Base-by-base conservation (phyloP, 805 yeast species). In the Yarrowia osloensis region DNA sequence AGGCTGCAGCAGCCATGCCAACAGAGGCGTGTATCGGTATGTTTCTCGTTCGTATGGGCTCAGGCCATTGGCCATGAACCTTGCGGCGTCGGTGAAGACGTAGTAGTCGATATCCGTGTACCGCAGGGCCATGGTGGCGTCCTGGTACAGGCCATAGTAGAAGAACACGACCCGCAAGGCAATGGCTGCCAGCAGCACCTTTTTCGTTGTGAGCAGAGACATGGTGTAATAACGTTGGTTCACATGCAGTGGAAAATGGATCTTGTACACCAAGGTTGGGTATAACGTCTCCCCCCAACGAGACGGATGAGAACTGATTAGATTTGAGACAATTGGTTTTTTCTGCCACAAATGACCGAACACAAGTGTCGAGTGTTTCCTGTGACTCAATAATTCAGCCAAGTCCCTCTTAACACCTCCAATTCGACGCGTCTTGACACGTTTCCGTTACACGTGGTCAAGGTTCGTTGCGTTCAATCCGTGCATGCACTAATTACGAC, bases 51-150 rank as follows among this genome's bases (percentile, higher is more conserved):
- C 71, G 73, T 90, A 95, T 1, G 99, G 99, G 28, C 71, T 55
- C 1, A 81, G 82, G 2, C 86, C 85, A 1, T 81, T 67, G 70
- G 80, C 80, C 11, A 91, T 89, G 73, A 84, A 91, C 40, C 81
- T 78, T 1, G 98, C 86, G 9, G 99, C 98, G 79, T 95, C 98
- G 2, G 96, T 86, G 75, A 95, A 95, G 57, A 95, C 99, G 75
- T 86, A 81, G 77, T 95, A 95, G 77, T 95, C 99, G 59, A 95
- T 89, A 73, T 95, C 99, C 0, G 99, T 95, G 79, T 91, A 95
- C 70, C 89, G 88, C 21, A 93, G 89, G 12, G 86, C 85, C 86
- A 90, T 85, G 70, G 85, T 77, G 4, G 84, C 82, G 77, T 95
- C 99, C 76, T 95, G 99, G 75, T 90, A 92, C 1, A 89, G 76